Evolutionary conservation across 176 grass and related monocot species (phyloP).

Genomic region (Avena insularis): DNA sequence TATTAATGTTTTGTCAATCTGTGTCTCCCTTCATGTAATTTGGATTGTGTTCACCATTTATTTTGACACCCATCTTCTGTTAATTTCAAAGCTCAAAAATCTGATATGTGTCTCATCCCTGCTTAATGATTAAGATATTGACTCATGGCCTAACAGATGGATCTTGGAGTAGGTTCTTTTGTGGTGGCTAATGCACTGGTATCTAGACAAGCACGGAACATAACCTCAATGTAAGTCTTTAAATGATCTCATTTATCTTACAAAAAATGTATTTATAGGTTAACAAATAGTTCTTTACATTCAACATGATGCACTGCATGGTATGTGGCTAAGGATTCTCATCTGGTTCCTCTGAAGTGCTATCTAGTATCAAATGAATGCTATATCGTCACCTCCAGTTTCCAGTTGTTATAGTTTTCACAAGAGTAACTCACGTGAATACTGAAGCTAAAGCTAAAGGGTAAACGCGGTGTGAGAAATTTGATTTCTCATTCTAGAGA

Average conservation of each 20-base stretch:
- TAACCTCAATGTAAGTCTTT: slow-evolving; percentile 65
- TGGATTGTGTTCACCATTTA: background rate
- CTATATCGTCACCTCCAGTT: background rate
- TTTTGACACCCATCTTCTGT: background rate
- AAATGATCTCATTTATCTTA: background rate
- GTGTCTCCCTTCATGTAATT: background rate
- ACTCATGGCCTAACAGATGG: slow-evolving; percentile 73
- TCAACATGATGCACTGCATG: background rate
- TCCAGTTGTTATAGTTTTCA: background rate
- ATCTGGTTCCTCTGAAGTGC: slow-evolving; percentile 15
- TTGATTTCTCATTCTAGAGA: background rate
- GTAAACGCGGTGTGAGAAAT: background rate
- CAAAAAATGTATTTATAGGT: too few species aligned
- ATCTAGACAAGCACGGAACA: slow-evolving; percentile 82
- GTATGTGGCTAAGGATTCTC: background rate
- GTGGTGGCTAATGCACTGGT: slow-evolving; percentile 90
- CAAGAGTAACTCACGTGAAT: background rate
- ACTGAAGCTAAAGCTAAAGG: slow-evolving; percentile 4
- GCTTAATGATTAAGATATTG: background rate
- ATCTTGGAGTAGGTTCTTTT: slow-evolving; percentile 97
- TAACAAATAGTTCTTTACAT: background rate
- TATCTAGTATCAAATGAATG: background rate
- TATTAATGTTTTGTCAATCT: slow-evolving; percentile 18
- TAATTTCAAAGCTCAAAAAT: slow-evolving; percentile 37
- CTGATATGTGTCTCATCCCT: slow-evolving; percentile 1